Conservation (phyloP, 805 yeast genomes). For the Komagataella pseudopastoris region DNA sequence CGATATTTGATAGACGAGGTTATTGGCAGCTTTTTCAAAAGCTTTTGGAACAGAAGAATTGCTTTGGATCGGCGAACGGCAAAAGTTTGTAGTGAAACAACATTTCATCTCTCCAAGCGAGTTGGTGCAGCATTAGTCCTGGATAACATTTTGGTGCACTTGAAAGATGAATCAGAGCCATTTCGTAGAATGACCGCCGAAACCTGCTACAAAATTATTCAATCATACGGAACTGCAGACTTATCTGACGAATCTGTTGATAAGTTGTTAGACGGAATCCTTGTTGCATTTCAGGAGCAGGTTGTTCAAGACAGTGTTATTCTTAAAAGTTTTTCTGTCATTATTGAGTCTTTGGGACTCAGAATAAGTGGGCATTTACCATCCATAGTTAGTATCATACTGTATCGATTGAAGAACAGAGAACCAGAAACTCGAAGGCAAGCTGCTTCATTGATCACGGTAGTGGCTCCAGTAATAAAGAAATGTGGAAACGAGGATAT, state of each 20-base stretch:
- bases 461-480: slow-evolving; percentile 53
- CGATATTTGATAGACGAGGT: slow-evolving; percentile 36
- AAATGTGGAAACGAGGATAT: slow-evolving; percentile 51
- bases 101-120: slow-evolving; percentile 50
- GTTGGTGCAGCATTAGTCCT: slow-evolving; percentile 53
- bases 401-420: slow-evolving; percentile 63
- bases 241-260: slow-evolving; percentile 47
- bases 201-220: slow-evolving; percentile 44
- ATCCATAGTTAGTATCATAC: slow-evolving; percentile 55
- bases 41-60: slow-evolving; percentile 73
- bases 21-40: slow-evolving; percentile 45
- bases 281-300: slow-evolving; percentile 76
- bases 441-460: slow-evolving; percentile 64
- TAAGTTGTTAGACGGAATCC: slow-evolving; percentile 63
- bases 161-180: slow-evolving; percentile 78
- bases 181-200: slow-evolving; percentile 70
- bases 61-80: slow-evolving; percentile 54
- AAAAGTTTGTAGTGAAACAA: slow-evolving; percentile 57
- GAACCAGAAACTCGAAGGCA: slow-evolving; percentile 65
- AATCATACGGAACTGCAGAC: slow-evolving; percentile 39
- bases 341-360: slow-evolving; percentile 45
- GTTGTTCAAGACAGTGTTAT: slow-evolving; percentile 33
- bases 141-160: slow-evolving; percentile 36
- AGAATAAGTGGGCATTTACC: slow-evolving; percentile 62
- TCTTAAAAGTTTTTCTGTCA: slow-evolving; percentile 49